Evolutionary conservation across 352 stramenopile genomes (phyloP), one percentile per base, ranked within the genome.

Genomic region (Plasmopara viticola): DNA sequence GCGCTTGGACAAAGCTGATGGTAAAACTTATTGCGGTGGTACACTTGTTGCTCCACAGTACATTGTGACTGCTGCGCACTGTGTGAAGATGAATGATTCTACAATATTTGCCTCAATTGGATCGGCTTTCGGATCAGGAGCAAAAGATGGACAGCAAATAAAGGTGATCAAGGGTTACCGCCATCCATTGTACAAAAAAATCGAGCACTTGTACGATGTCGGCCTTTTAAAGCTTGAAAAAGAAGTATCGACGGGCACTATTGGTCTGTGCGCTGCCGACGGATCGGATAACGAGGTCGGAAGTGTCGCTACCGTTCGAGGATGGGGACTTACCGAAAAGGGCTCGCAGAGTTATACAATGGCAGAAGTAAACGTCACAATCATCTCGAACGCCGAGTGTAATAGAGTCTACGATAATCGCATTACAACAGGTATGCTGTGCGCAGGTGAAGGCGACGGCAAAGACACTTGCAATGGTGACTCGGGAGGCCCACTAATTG

Each of bases 51-150:
- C 77, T 7, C 57, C 70, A 40, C 62, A 76, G 57, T 87, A 87
- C 44, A 69, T 90, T 8, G 54, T 87, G 34, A 90, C 77, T 34
- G 80, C 80, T n/a, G 80, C 64, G 8, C 80, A 90, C 52, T 90
- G 80, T 59, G 72, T 85, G 40, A 76, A 78, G 57, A 67, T 57
- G 35, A 60, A 70, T 39, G 44, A 64, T 25, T 10, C 49, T 30
- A 49, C 58, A 6, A 69, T 81, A 33, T 84, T 74, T 58, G 76
- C 66, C 46, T 84, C 72, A 13, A 65, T 87, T 38, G 72, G 70
- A 18, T 84, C 74, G 8, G 62, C 62, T 37, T 83, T 65, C 51
- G 53, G 56, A 6, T 77, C 47, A 5, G 76, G 74, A 52, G 56
- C 46, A 4, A 48, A 53, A 12, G 63, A 79, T 8, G 76, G 76